Base-by-base conservation (phyloP, 768 basidiomycete genomes). In the Boletus sp. region DNA sequence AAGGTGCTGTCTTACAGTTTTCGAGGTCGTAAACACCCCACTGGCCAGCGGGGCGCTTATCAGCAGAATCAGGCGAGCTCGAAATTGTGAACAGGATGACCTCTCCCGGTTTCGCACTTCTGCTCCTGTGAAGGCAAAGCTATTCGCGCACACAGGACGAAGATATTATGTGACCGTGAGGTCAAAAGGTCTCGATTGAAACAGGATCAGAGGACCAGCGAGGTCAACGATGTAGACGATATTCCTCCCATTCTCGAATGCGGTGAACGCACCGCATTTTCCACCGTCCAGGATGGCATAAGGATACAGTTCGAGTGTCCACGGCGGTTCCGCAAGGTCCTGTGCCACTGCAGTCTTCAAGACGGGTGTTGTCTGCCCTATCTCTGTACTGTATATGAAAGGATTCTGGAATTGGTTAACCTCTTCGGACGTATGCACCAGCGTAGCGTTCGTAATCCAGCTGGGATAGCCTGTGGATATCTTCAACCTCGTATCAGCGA, bases 21-120 rank as follows among this genome's bases (percentile, higher is more conserved):
- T 78, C 67, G 1, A 86, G 79, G 56, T 93, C 90, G 7, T 84
- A 80, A 10, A 87, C 62, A 3, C 90, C 90, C 90, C 90, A 93
- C 3, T 82, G 70, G 3, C 79, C 78, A 32, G 74, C 72, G 6
- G 91, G 80, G 11, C 83, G 80, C 17, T 84, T 77, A 42, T 63
- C 67, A 73, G n/a, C 17, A 2, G 73, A 39, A 14, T 48, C 47
- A 35, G 66, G 67, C 6, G 58, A 50, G 11, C 41, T 57, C 0
- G 55, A 50, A 35, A 66, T 36, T 1, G 40, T 50, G 10, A 57
- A 58, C 2, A 41, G 24, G 30, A 63, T 28, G 15, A 68, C 32
- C 3, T 60, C 65, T 0, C 57, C 54, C 17, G 61, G 56, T 6
- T 50, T 30, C 0, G 52, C 2, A 1, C 30, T 59, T 6, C 32